These are phyloP conservation scores for Hypoxylon sp. DNA, from an alignment of 2,329 filamentous ascomycete species.

Conservation along the genomic window DNA sequence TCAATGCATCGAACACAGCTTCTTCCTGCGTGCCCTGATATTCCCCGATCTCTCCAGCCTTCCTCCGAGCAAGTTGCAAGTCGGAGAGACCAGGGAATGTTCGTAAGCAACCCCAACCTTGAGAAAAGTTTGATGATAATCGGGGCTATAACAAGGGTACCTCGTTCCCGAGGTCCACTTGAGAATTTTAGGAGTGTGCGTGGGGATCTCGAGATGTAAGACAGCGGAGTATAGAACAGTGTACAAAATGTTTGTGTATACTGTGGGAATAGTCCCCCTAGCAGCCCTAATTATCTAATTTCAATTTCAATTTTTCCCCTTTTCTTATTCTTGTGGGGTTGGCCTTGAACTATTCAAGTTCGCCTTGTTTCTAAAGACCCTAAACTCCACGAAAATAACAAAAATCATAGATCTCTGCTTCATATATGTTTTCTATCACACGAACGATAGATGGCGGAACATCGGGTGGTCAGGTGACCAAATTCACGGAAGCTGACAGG, in stretches of 20 bases:
- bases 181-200: conserved; percentile 19
- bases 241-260: not conserved
- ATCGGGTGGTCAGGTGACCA: conserved; percentile 27
- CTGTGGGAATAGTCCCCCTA: not conserved
- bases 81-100: not conserved
- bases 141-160: conserved; percentile 30
- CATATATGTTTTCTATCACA: not conserved
- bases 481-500: conserved; percentile 1
- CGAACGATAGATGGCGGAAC: not conserved
- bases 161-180: conserved; percentile 28
- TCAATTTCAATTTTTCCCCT: not conserved
- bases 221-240: conserved; percentile 10
- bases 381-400: not conserved
- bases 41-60: conserved; percentile 13
- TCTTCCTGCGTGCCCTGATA: conserved; percentile 7
- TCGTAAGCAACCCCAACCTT: conserved; percentile 9
- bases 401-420: not conserved
- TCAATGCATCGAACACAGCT: conserved; percentile 2
- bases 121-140: conserved; percentile 42
- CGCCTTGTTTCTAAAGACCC: not conserved
- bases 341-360: not conserved
- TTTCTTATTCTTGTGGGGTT: not conserved
- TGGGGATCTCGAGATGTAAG: conserved; percentile 5
- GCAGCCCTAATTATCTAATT: conserved; percentile 9
- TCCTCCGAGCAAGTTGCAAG: not conserved